A percentile compares a stretch with the other conserved stretches of the same genome.
Evolutionary conservation across 2,329 filamentous ascomycete genomes (phyloP).

Genomic region (Corinectria fuckeliana): DNA sequence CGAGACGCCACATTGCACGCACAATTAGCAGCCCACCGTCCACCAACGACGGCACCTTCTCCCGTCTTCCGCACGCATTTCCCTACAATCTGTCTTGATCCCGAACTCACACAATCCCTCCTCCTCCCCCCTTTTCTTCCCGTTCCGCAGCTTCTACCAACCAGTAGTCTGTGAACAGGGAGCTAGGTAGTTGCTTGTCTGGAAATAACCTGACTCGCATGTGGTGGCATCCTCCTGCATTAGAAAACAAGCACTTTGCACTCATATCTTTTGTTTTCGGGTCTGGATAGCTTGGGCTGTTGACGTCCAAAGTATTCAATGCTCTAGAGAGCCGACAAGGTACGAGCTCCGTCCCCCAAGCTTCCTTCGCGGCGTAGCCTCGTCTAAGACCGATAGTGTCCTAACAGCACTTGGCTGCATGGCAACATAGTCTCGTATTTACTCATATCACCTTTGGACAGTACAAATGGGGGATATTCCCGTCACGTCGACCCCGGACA

Average conservation of each 20-base stretch:
- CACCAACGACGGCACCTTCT: background rate
- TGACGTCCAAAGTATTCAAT: background rate
- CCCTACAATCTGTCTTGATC: background rate
- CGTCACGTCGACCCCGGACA: constrained; percentile 20
- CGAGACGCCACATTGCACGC: background rate
- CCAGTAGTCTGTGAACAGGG: constrained; percentile 15
- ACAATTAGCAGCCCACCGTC: background rate
- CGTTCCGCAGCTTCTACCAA: constrained; percentile 16
- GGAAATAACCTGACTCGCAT: constrained; percentile 22
- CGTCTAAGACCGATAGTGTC: background rate
- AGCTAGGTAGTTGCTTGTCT: constrained; percentile 18
- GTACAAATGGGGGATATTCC: constrained; percentile 35
- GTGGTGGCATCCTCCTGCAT: constrained; percentile 19
- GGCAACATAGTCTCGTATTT: background rate
- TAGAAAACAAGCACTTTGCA: too few species aligned
- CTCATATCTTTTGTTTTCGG: background rate
- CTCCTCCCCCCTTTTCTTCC: constrained; percentile 18
- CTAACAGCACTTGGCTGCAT: background rate
- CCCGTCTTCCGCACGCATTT: background rate
- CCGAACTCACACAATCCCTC: constrained; percentile 23
- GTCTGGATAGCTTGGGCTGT: constrained; percentile 2
- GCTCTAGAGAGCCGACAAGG: background rate
- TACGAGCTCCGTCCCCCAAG: background rate
- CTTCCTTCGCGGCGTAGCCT: background rate
- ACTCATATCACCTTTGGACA: constrained; percentile 2